These are phyloP conservation scores for Wallacemonas sp. DNA, from an alignment of 208 protist genomes.

Conservation along the genomic window DNA sequence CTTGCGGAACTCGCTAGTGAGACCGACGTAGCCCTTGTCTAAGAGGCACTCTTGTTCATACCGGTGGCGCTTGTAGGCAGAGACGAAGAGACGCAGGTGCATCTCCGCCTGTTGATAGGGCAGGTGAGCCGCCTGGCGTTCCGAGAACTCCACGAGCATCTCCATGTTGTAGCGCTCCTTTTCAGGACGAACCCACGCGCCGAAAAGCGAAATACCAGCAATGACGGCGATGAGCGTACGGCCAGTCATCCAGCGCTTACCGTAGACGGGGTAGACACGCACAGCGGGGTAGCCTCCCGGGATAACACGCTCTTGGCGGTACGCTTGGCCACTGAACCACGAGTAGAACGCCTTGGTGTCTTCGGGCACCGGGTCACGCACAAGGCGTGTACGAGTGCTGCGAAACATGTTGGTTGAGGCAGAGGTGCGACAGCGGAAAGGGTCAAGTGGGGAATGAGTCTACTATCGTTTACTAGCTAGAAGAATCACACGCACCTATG, in stretches of 20 bases:
- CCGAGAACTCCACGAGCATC: slow-evolving; percentile 86
- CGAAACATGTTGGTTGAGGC: slow-evolving; percentile 44
- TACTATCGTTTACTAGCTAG: too few relatives aligned
- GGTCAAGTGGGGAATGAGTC: background rate
- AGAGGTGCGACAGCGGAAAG: background rate
- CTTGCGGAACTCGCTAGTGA: slow-evolving; percentile 89
- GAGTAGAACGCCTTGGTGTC: slow-evolving; percentile 90
- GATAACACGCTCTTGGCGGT: slow-evolving; percentile 87
- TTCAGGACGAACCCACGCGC: slow-evolving; percentile 82
- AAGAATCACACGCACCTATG: too few relatives aligned
- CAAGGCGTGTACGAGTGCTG: slow-evolving; percentile 42
- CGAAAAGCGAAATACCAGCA: slow-evolving; percentile 83
- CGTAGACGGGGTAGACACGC: slow-evolving; percentile 87
- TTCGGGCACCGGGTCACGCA: slow-evolving; percentile 82
- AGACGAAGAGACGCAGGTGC: slow-evolving; percentile 74
- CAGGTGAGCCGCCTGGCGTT: slow-evolving; percentile 76
- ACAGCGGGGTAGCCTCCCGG: slow-evolving; percentile 85
- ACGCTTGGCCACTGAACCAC: slow-evolving; percentile 89
- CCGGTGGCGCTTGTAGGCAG: slow-evolving; percentile 83
- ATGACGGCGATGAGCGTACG: slow-evolving; percentile 84
- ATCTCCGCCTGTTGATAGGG: slow-evolving; percentile 89
- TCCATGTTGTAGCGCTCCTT: slow-evolving; percentile 90
- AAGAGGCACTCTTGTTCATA: slow-evolving; percentile 90
- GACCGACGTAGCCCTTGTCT: slow-evolving; percentile 89
- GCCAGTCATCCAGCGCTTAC: slow-evolving; percentile 89